phyloP scores from a whole-genome alignment of 2,329 filamentous ascomycete species.

The Aspergillus sojae region DNA sequence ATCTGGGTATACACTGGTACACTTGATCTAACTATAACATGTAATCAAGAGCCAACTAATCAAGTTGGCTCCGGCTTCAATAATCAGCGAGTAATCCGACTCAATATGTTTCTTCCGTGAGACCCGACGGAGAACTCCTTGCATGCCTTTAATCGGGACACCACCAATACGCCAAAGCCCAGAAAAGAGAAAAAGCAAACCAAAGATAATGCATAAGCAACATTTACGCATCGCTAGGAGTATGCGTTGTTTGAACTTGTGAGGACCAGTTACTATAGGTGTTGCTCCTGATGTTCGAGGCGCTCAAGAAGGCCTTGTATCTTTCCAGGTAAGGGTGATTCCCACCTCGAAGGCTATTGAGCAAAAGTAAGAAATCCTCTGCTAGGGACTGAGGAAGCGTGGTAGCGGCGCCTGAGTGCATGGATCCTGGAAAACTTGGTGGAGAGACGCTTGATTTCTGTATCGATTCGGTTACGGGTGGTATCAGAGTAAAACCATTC shows the following conservation, averaged over 20 bases:
- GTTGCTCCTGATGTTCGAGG: conserved; percentile 24
- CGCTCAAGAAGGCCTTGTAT: conserved; percentile 31
- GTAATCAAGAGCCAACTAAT: not conserved
- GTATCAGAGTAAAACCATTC: conserved; percentile 11
- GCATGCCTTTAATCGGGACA: not conserved
- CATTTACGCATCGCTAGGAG: conserved; percentile 7
- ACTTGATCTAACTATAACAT: not conserved
- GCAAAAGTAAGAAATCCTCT: conserved; percentile 34
- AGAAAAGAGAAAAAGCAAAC: not conserved
- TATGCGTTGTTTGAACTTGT: conserved; percentile 6
- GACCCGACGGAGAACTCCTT: not conserved
- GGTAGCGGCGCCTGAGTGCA: conserved; percentile 20
- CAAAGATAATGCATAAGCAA: conserved; percentile 6
- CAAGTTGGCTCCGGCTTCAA: not conserved
- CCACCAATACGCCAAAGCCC: not conserved
- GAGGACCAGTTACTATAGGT: conserved; percentile 22
- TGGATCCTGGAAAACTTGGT: conserved; percentile 9
- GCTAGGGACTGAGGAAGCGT: conserved; percentile 27
- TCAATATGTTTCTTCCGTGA: not conserved
- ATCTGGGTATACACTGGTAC: not conserved
- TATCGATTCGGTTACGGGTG: conserved; percentile 2
- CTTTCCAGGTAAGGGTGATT: conserved; percentile 40
- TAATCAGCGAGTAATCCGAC: not conserved
- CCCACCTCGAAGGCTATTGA: conserved; percentile 38
- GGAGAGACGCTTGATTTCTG: conserved; percentile 1